Evolutionary conservation across 352 stramenopile species (phyloP).

Genomic region (Globisporangium megalacanthum): DNA sequence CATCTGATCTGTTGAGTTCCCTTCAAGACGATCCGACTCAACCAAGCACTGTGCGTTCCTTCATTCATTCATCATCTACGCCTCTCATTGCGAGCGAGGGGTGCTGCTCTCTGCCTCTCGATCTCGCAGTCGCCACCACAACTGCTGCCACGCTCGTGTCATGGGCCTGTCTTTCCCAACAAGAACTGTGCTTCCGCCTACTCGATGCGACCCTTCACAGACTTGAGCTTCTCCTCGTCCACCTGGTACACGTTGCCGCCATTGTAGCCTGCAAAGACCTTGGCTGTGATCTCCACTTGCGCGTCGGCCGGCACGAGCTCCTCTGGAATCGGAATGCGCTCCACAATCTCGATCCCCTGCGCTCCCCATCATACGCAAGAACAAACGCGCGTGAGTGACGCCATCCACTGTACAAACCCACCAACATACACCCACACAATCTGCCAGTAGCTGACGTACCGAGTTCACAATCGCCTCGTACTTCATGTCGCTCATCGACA

Average conservation of each 20-base stretch:
- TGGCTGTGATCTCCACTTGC: conserved; percentile 98
- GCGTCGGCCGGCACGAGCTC: conserved; percentile 97
- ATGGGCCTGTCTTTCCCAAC: too few species aligned
- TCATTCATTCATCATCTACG: too few species aligned
- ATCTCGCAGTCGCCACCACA: too few species aligned
- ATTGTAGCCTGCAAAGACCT: conserved; percentile 91
- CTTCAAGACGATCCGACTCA: too few species aligned
- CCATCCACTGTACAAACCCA: too few species aligned
- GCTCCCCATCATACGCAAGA: neutral
- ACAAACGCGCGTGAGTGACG: neutral
- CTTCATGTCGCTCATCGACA: conserved; percentile 99
- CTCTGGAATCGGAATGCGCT: conserved; percentile 97
- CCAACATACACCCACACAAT: neutral
- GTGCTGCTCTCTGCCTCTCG: too few species aligned
- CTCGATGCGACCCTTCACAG: conserved; percentile 84
- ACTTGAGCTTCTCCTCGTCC: conserved; percentile 90
- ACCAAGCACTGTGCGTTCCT: too few species aligned
- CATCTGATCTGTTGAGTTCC: too few species aligned
- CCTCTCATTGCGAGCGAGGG: too few species aligned
- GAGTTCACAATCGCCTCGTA: conserved; percentile 98
- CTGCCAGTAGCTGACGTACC: conserved; percentile 27
- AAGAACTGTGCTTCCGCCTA: neutral
- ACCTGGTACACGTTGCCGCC: conserved; percentile 91
- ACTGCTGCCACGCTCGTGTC: too few species aligned
- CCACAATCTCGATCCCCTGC: conserved; percentile 97